Base-by-base conservation (phyloP, 2,329 filamentous ascomycete genomes). In the Pseudocercospora fuligena region DNA sequence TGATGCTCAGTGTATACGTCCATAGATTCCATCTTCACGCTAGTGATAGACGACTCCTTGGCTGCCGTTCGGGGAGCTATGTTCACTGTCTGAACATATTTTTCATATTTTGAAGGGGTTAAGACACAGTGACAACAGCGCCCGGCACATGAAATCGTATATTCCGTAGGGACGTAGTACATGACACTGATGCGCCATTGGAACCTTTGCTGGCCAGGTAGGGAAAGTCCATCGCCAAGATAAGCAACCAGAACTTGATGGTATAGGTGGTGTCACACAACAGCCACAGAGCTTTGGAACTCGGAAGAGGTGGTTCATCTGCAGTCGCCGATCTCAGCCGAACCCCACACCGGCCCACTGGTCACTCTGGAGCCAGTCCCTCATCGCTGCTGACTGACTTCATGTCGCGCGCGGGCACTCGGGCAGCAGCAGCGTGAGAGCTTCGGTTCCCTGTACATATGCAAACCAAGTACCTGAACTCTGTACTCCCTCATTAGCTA, bases 391-490 rank as follows among this genome's bases (percentile, higher is more conserved):
- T 19, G 51, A 54, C 51, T 40, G 36, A 40, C 36, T 54, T 54
- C 51, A 54, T 54, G 51, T 53, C 16, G 21, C 14, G 36, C 36
- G 36, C 36, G 36, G 36, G 36, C 36, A 33, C 23, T 12, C 51
- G 51, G 51, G 21, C 51, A 54, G 51, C 49, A 53, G 49, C 54
- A 58, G 29, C 31, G 27, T 16, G 29, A 33, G 31, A 58, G 54
- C 29, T 58, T 51, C 19, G 47, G 19, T 51, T 40, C 54, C 54
- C 54, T 58, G 54, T 58, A 58, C 16, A 9, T n/a, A 58, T 31
- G 36, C 54, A 21, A 31, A 54, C 14, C 51, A 19, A 54, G 54
- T 58, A 40, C 54, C 54, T 58, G 54, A 58, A 58, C 54, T 58
- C 54, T 23, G 54, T 36, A 40, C 21, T 54, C 29, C 9, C n/a